Percentiles rank a stretch among this genome's conserved stretches.
Evolutionary conservation across 805 yeast species (phyloP).

Genomic region (Deakozyma indianensis): DNA sequence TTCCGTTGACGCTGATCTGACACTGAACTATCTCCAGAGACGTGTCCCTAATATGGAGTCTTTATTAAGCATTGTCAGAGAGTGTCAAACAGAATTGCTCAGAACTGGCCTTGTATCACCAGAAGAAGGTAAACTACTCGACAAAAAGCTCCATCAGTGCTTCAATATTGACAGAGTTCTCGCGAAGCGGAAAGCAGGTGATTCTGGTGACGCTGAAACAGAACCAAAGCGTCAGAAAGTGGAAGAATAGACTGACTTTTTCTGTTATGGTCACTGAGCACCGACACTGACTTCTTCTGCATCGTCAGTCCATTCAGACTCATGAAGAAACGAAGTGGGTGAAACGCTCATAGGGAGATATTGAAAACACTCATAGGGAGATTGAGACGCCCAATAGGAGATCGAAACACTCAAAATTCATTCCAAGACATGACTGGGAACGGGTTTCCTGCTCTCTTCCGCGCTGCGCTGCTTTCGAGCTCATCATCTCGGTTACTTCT

Average conservation of each 20-base stretch:
- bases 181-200: neutral
- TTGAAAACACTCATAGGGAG: no score
- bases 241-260: neutral
- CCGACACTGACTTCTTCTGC: no score
- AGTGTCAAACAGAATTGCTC: neutral
- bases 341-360: no score
- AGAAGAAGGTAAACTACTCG: neutral
- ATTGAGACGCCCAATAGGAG: no score
- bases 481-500: no score
- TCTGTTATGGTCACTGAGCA: no score
- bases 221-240: neutral
- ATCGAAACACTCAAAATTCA: no score
- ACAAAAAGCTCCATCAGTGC: slow-evolving; percentile 1
- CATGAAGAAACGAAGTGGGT: no score
- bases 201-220: neutral
- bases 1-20: slow-evolving; percentile 46
- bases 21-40: slow-evolving; percentile 43
- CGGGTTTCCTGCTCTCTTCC: no score
- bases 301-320: no score
- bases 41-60: neutral
- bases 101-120: neutral
- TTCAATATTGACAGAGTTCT: neutral
- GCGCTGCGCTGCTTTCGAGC: no score
- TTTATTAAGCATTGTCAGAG: neutral
- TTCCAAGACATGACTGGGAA: no score